A percentile compares a stretch with the other conserved stretches of the same genome.
These are phyloP conservation scores for Trichosporon sp. DNA, from an alignment of 1,284 basidiomycete genomes.

Conservation along the genomic window DNA sequence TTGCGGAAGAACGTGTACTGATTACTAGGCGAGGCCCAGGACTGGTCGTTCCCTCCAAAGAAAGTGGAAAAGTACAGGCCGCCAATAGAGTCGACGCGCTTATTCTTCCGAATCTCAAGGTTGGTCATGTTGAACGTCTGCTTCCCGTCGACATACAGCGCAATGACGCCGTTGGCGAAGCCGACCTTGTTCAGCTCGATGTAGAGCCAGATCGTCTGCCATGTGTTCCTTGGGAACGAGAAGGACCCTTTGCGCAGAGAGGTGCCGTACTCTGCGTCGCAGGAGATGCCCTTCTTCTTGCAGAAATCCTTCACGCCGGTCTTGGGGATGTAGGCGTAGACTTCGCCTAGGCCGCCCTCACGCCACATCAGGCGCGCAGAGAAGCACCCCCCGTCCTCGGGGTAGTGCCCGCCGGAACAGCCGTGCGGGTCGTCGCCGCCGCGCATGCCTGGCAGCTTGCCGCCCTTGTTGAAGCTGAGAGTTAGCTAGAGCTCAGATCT, in stretches of 20 bases:
- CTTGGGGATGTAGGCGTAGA: constrained; percentile 49
- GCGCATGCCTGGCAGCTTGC: constrained; percentile 48
- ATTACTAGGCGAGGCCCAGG: constrained; percentile 41
- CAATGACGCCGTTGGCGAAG: constrained; percentile 38
- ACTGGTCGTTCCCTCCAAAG: constrained; percentile 46
- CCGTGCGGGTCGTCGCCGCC: constrained; percentile 40
- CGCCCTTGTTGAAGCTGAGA: constrained; percentile 33
- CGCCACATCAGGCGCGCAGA: constrained; percentile 49
- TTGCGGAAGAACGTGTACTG: constrained; percentile 46
- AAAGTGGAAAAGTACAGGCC: constrained; percentile 49
- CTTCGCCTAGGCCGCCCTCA: constrained; percentile 40
- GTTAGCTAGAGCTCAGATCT: constrained; percentile 1
- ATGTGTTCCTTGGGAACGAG: constrained; percentile 38
- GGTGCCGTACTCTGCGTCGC: constrained; percentile 47
- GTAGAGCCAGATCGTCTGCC: constrained; percentile 44
- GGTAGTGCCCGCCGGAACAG: constrained; percentile 46
- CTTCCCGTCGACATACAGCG: constrained; percentile 44
- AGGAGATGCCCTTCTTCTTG: constrained; percentile 30
- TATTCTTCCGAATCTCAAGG: constrained; percentile 39
- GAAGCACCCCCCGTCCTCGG: constrained; percentile 45
- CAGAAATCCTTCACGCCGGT: constrained; percentile 30
- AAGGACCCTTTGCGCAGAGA: constrained; percentile 45
- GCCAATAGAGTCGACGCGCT: constrained; percentile 28
- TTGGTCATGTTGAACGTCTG: constrained; percentile 37
- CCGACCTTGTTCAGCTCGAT: constrained; percentile 44